Evolutionary conservation across 495 filamentous ascomycete genomes (phyloP).

Genomic region (Tuber microsphaerosporum): DNA sequence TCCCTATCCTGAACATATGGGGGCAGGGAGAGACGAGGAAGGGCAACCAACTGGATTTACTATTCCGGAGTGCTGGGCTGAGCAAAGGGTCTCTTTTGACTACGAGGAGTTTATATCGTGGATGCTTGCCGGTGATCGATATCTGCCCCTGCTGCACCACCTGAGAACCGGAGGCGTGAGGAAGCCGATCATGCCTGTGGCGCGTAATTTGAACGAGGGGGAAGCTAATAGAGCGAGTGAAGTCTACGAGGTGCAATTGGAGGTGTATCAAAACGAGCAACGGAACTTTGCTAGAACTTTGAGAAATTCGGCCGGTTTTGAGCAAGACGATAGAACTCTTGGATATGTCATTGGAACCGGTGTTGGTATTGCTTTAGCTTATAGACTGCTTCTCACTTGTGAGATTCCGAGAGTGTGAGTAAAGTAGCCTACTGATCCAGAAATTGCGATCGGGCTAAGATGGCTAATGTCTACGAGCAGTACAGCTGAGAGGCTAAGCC

Average conservation of each 20-base stretch:
- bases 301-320: slow-evolving; percentile 19
- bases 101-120: slow-evolving; percentile 20
- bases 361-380: slow-evolving; percentile 28
- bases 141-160: slow-evolving; percentile 22
- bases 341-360: slow-evolving; percentile 24
- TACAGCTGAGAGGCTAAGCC: slow-evolving; percentile 25
- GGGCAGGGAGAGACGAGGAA: not conserved
- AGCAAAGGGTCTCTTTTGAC: slow-evolving; percentile 6
- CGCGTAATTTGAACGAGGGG: not conserved
- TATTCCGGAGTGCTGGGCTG: slow-evolving; percentile 18
- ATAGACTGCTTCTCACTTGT: slow-evolving; percentile 23
- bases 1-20: not conserved
- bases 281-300: slow-evolving; percentile 7
- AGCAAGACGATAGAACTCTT: slow-evolving; percentile 23
- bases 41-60: not conserved
- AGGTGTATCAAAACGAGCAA: slow-evolving; percentile 5
- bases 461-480: slow-evolving; percentile 1
- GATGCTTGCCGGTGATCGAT: slow-evolving; percentile 26
- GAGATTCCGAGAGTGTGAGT: slow-evolving; percentile 26
- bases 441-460: not conserved
- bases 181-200: slow-evolving; percentile 8
- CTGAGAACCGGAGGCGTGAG: slow-evolving; percentile 10
- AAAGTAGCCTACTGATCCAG: not conserved
- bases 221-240: slow-evolving; percentile 6
- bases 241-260: slow-evolving; percentile 15